phyloP scores from a whole-genome alignment of 169 alveolate genomes.

The Cryptosporidium bovis region DNA sequence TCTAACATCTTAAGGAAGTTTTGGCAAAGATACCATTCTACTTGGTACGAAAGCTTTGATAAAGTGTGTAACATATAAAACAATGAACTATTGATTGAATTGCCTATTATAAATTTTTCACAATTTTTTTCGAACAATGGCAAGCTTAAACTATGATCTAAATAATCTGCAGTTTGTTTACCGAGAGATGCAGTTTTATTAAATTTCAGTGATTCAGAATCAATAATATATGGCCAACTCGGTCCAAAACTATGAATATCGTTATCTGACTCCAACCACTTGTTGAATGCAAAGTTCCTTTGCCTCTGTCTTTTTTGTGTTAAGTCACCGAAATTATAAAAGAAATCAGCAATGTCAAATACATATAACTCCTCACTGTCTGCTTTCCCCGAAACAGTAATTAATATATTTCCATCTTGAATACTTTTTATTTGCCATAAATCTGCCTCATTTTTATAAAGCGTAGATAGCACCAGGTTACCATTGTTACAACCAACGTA shows the following conservation, averaged over 20 bases:
- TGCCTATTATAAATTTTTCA: not conserved
- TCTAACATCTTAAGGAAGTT: conserved; percentile 38
- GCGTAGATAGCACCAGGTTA: conserved; percentile 20
- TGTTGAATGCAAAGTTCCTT: conserved; percentile 15
- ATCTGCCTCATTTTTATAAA: conserved; percentile 48
- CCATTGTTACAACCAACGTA: conserved; percentile 23
- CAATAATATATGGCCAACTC: conserved; percentile 39
- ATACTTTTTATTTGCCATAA: conserved; percentile 35
- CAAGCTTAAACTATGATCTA: not conserved
- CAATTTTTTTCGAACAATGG: not conserved
- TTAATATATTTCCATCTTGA: conserved; percentile 65
- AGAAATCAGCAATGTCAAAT: conserved; percentile 45
- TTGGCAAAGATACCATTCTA: conserved; percentile 66
- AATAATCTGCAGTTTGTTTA: too few species aligned
- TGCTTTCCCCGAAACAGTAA: conserved; percentile 44
- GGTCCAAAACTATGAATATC: conserved; percentile 11
- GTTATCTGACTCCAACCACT: conserved; percentile 27
- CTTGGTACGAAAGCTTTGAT: conserved; percentile 22
- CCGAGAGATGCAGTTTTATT: not conserved
- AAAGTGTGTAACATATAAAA: conserved; percentile 10
- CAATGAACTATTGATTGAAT: conserved; percentile 18
- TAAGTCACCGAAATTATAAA: conserved; percentile 42
- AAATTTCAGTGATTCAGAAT: not conserved
- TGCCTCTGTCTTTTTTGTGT: conserved; percentile 20
- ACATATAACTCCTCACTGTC: conserved; percentile 53